Base-by-base conservation (phyloP, 306 rosid genomes). In the Herpetospermum pedunculosum region DNA sequence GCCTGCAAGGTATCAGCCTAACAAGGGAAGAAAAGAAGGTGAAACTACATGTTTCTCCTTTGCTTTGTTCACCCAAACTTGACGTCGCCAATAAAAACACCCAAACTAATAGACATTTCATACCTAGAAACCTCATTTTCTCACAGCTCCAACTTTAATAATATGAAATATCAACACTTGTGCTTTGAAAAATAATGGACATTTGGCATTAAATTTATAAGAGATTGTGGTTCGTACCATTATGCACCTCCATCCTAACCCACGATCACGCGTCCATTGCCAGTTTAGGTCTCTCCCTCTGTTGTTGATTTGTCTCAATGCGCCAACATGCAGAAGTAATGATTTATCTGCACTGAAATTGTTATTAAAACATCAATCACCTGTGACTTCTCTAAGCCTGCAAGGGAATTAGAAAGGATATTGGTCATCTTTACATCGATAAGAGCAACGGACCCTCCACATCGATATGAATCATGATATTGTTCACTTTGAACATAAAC, bases 1-100 rank as follows among this genome's bases (percentile, higher is more conserved):
- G 82, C 77, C 99, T 86, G 76, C 97, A 94, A 37, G 97, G 97
- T 35, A 91, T 88, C 30, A 94, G 88, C 74, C 90, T 92, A 81
- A 91, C 86, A 14, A 94, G 91, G 5, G 99, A 81, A 3, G 95
- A 83, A 68, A 91, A 91, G 80, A 94, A 89, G 2, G 99, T 94
- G 85, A 88, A 85, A 54, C 86, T 19, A 52, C 97, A 94, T 7
- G 84, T 46, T 30, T 3, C 71, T 34, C 80, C 72, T 65, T 88
- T 68, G 48, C 82, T 87, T 79, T 83, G 78, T 72, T 37, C 81
- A 72, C 54, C 85, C 40, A 83, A 72, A 44, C 77, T 59, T 54
- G 68, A 70, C 72, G 83, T 53, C 2, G 73, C 28, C 76, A 82
- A 46, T 50, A 83, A 44, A 37, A 80, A 25, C 44, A 77, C 21